Evolutionary conservation across 306 rosid genomes (phyloP).

Genomic region (Cercis canadensis): DNA sequence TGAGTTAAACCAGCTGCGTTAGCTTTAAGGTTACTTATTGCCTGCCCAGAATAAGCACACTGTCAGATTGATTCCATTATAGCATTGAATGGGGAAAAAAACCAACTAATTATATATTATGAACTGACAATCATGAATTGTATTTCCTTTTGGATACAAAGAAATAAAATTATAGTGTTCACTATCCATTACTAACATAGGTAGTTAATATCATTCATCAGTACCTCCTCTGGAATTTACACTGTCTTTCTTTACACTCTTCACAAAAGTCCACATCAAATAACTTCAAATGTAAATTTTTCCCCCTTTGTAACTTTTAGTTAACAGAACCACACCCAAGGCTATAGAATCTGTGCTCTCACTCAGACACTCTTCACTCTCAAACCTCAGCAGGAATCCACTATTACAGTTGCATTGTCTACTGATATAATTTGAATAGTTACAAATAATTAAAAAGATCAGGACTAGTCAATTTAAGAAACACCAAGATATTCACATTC

Average conservation of each 20-base stretch:
- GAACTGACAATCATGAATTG: too few species aligned
- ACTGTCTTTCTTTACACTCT: too few species aligned
- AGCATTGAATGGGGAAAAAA: neutral
- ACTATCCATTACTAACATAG: neutral
- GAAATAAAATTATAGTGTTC: neutral
- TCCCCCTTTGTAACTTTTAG: neutral
- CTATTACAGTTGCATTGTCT: neutral
- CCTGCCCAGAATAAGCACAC: conserved; percentile 53
- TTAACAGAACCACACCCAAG: neutral
- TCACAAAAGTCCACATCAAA: neutral
- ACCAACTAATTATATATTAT: too few species aligned
- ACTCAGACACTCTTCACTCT: too few species aligned
- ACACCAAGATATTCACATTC: too few species aligned
- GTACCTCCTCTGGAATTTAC: neutral
- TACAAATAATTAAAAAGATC: too few species aligned
- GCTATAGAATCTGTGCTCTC: too few species aligned
- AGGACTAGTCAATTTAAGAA: neutral
- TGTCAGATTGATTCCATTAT: conserved; percentile 15
- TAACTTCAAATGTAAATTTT: neutral
- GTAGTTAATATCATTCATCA: neutral
- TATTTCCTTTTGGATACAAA: too few species aligned
- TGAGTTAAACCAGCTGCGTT: conserved; percentile 61
- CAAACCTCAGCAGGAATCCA: neutral
- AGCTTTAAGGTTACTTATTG: conserved; percentile 71
- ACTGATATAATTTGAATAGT: neutral